These are phyloP conservation scores for Penicillium atrosanguineum DNA, from an alignment of 495 filamentous ascomycete species.

Conservation along the genomic window DNA sequence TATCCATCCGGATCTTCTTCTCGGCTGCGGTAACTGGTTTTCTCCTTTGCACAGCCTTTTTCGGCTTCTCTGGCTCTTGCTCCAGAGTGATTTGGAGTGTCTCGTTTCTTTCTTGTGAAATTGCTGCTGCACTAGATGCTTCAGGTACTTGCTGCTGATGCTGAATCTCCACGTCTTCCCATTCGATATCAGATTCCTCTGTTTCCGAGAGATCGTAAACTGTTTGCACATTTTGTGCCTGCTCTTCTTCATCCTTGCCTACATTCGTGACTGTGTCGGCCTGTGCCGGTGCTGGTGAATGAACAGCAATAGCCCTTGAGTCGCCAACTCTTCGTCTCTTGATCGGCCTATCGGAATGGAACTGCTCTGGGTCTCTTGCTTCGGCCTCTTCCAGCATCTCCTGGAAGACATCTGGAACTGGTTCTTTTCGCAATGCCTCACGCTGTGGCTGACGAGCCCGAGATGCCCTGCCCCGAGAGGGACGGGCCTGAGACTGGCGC, in stretches of 20 bases:
- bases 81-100: slow-evolving; percentile 60
- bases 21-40: slow-evolving; percentile 68
- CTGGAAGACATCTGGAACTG: slow-evolving; percentile 56
- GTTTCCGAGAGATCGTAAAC: slow-evolving; percentile 41
- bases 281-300: slow-evolving; percentile 6
- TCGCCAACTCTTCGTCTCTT: slow-evolving; percentile 46
- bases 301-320: slow-evolving; percentile 19
- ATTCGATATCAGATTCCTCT: slow-evolving; percentile 65
- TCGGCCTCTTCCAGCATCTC: slow-evolving; percentile 68
- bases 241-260: slow-evolving; percentile 13
- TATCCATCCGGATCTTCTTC: slow-evolving; percentile 65
- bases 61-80: slow-evolving; percentile 35
- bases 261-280: neutral
- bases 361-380: slow-evolving; percentile 34
- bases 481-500: slow-evolving; percentile 18
- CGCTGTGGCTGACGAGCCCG: slow-evolving; percentile 14
- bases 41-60: slow-evolving; percentile 39
- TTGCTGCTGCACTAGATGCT: slow-evolving; percentile 22
- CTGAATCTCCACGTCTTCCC: slow-evolving; percentile 66
- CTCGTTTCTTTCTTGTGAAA: slow-evolving; percentile 27
- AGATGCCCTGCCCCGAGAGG: slow-evolving; percentile 13
- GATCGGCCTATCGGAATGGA: slow-evolving; percentile 32
- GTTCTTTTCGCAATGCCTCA: slow-evolving; percentile 13
- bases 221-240: slow-evolving; percentile 33
- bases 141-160: slow-evolving; percentile 36